Percentiles rank a stretch among this genome's conserved stretches.
phyloP scores from a whole-genome alignment of 495 filamentous ascomycete species.

The Aspergillus avenaceus region DNA sequence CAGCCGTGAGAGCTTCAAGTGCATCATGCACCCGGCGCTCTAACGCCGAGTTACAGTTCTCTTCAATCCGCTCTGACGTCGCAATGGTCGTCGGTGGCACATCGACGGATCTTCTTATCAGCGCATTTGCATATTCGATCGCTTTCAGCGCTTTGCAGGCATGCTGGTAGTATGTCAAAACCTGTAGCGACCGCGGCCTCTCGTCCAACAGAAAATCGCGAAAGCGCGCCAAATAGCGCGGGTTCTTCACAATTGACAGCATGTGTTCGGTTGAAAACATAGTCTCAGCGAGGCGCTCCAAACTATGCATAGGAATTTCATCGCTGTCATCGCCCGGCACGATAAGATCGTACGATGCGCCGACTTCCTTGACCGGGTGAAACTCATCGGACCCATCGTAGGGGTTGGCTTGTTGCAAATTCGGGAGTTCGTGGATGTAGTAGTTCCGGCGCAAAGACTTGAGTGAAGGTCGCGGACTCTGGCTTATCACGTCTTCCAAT shows the following conservation, averaged over 20 bases:
- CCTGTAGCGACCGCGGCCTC: slow-evolving; percentile 64
- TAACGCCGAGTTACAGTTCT: slow-evolving; percentile 49
- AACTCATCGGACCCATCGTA: slow-evolving; percentile 27
- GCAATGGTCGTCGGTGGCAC: slow-evolving; percentile 32
- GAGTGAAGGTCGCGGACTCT: slow-evolving; percentile 15
- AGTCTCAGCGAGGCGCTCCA: slow-evolving; percentile 58
- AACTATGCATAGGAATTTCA: slow-evolving; percentile 29
- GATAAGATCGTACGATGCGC: slow-evolving; percentile 28
- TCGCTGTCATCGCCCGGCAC: slow-evolving; percentile 21
- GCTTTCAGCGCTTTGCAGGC: slow-evolving; percentile 64
- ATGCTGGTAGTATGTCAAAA: slow-evolving; percentile 63
- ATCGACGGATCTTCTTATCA: slow-evolving; percentile 38
- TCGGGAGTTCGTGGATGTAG: slow-evolving; percentile 23
- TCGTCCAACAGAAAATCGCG: slow-evolving; percentile 67
- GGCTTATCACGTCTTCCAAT: not conserved
- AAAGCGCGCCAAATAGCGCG: slow-evolving; percentile 57
- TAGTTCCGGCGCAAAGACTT: slow-evolving; percentile 24
- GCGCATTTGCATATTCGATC: slow-evolving; percentile 67
- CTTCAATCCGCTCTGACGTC: slow-evolving; percentile 37
- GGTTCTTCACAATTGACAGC: slow-evolving; percentile 55
- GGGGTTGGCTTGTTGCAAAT: slow-evolving; percentile 28
- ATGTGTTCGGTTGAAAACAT: slow-evolving; percentile 66
- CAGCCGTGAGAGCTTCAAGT: slow-evolving; percentile 55
- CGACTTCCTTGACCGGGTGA: slow-evolving; percentile 22
- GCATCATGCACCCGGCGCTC: slow-evolving; percentile 55